A percentile compares a stretch with the other conserved stretches of the same genome.
These are phyloP conservation scores for Cenchrus americanus DNA, from an alignment of 176 grass and related monocot species.

Conservation along the genomic window DNA sequence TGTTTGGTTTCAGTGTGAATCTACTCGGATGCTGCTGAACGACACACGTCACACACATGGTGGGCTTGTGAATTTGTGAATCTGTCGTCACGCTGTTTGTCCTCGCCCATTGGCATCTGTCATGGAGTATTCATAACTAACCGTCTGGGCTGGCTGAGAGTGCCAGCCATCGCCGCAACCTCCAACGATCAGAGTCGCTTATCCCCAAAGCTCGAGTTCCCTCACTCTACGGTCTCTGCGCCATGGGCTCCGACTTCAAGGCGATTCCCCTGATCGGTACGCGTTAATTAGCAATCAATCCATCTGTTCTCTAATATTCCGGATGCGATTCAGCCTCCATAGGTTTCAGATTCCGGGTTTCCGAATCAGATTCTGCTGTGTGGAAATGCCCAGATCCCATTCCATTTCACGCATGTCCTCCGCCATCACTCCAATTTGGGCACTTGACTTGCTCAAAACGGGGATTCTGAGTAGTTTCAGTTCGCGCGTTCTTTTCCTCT, in stretches of 20 bases:
- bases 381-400: background rate
- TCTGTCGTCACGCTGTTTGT: constrained; percentile 12
- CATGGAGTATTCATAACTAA: background rate
- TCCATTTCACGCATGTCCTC: too few relatives aligned
- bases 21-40: too few relatives aligned
- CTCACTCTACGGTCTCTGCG: background rate
- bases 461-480: background rate
- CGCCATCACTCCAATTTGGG: too few relatives aligned
- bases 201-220: background rate
- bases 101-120: background rate
- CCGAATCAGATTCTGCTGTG: background rate
- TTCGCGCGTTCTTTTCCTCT: background rate
- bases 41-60: too few relatives aligned
- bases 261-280: constrained; percentile 79
- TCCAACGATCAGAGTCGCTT: constrained; percentile 1
- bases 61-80: too few relatives aligned
- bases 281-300: background rate
- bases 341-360: constrained; percentile 37
- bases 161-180: background rate
- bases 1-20: background rate
- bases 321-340: background rate
- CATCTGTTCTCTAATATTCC: background rate
- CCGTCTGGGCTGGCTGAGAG: background rate
- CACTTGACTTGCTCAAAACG: too few relatives aligned
- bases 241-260: constrained; percentile 79